Evolutionary conservation across 164 flowering plant species (phyloP).

Genomic region (Stephania japonica): DNA sequence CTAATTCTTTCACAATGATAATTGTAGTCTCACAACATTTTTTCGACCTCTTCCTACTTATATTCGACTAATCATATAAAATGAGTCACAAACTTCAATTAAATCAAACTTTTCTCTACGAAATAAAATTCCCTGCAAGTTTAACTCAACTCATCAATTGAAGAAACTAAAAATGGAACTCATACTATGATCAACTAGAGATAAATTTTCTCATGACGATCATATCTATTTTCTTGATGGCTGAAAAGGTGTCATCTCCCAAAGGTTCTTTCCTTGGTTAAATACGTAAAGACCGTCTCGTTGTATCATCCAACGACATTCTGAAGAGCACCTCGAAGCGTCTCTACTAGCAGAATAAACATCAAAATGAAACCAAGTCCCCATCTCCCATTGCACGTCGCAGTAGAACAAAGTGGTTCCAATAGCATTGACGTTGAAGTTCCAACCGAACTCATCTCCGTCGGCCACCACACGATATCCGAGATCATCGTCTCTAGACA

Average conservation of each 20-base stretch:
- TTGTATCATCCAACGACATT: constrained; percentile 18
- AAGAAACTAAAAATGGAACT: too few relatives aligned
- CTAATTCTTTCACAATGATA: too few relatives aligned
- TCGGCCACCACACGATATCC: constrained; percentile 7
- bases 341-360: constrained; percentile 11
- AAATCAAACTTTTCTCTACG: too few relatives aligned
- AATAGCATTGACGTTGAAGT: constrained; percentile 14
- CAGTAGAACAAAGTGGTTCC: constrained; percentile 23
- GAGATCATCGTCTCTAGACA: constrained; percentile 20
- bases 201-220: too few relatives aligned
- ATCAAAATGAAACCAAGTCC: constrained; percentile 19
- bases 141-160: too few relatives aligned
- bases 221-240: neutral
- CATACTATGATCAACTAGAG: too few relatives aligned
- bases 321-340: constrained; percentile 3
- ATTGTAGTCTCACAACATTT: too few relatives aligned
- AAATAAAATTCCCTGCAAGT: too few relatives aligned
- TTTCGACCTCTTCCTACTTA: too few relatives aligned
- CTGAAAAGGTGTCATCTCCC: constrained; percentile 11
- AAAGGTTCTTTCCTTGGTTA: constrained; percentile 1
- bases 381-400: constrained; percentile 15
- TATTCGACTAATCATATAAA: neutral
- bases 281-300: constrained; percentile 14
- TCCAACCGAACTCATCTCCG: constrained; percentile 14
- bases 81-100: too few relatives aligned